These are phyloP conservation scores for Cicer arietinum DNA, from an alignment of 306 rosid genomes.

Conservation along the genomic window DNA sequence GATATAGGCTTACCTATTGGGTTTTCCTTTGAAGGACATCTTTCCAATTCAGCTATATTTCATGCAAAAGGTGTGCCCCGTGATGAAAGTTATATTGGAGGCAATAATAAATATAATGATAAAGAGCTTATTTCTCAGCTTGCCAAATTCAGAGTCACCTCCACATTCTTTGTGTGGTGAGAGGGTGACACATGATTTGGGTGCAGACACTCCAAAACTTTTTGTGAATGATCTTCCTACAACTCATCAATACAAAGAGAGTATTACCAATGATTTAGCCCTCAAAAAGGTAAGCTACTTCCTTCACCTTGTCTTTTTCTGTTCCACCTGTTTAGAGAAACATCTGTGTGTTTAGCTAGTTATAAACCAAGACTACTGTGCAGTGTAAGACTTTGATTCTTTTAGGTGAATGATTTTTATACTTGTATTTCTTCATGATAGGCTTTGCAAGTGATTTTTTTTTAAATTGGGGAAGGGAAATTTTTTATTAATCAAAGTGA, in stretches of 20 bases:
- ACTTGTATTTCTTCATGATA: slow-evolving; percentile 16
- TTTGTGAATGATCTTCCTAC: slow-evolving; percentile 36
- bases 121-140: slow-evolving; percentile 43
- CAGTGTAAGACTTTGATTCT: slow-evolving; percentile 16
- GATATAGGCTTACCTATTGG: slow-evolving; percentile 69
- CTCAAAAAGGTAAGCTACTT: slow-evolving; percentile 53
- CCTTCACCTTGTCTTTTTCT: slow-evolving; percentile 27
- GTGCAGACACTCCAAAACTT: slow-evolving; percentile 40
- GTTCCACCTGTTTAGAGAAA: slow-evolving; percentile 35
- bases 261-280: slow-evolving; percentile 41
- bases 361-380: slow-evolving; percentile 5
- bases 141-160: slow-evolving; percentile 38
- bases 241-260: slow-evolving; percentile 39
- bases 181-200: slow-evolving; percentile 47
- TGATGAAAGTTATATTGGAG: slow-evolving; percentile 42
- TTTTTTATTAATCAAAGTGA: too few species aligned
- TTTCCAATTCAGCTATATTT: slow-evolving; percentile 45
- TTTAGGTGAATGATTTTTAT: slow-evolving; percentile 14
- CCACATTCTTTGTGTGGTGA: slow-evolving; percentile 48
- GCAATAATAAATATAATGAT: slow-evolving; percentile 41
- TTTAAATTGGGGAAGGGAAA: neutral
- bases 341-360: slow-evolving; percentile 25
- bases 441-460: slow-evolving; percentile 33
- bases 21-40: slow-evolving; percentile 41
- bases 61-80: slow-evolving; percentile 54